phyloP scores from a whole-genome alignment of 805 yeast genomes.

The Myxozyma monticola region DNA sequence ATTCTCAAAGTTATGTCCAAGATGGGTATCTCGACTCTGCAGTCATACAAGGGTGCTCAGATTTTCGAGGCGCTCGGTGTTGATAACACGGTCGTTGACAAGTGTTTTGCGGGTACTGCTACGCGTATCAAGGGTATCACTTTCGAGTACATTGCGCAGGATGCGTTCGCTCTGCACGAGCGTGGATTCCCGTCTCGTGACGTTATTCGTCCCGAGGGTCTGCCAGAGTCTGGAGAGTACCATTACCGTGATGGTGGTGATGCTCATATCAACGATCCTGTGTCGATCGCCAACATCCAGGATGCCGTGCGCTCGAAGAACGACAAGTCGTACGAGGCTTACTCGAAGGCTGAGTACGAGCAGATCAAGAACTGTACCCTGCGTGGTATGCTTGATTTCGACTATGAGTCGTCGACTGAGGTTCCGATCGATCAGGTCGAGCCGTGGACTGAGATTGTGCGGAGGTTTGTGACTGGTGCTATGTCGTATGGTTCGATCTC shows the following conservation, averaged over 20 bases:
- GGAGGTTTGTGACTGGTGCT: conserved; percentile 98
- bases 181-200: conserved; percentile 83
- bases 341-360: conserved; percentile 84
- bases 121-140: conserved; percentile 95
- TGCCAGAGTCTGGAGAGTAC: conserved; percentile 95
- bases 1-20: conserved; percentile 96
- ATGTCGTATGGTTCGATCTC: conserved; percentile 99
- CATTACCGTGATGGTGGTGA: conserved; percentile 99
- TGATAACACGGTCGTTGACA: conserved; percentile 90
- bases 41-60: conserved; percentile 99
- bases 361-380: conserved; percentile 91
- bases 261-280: conserved; percentile 90
- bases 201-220: conserved; percentile 65
- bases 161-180: conserved; percentile 90
- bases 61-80: conserved; percentile 96
- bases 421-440: conserved; percentile 97
- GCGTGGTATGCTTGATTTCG: conserved; percentile 91
- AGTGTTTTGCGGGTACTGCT: conserved; percentile 96
- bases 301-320: conserved; percentile 98
- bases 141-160: conserved; percentile 94
- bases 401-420: conserved; percentile 64
- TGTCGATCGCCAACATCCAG: conserved; percentile 91
- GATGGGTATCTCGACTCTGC: conserved; percentile 98
- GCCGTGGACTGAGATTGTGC: conserved; percentile 99
- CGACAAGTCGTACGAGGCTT: conserved; percentile 87